Evolutionary conservation across 257 asterid species (phyloP).

Genomic region (Capsicum rhomboideum): DNA sequence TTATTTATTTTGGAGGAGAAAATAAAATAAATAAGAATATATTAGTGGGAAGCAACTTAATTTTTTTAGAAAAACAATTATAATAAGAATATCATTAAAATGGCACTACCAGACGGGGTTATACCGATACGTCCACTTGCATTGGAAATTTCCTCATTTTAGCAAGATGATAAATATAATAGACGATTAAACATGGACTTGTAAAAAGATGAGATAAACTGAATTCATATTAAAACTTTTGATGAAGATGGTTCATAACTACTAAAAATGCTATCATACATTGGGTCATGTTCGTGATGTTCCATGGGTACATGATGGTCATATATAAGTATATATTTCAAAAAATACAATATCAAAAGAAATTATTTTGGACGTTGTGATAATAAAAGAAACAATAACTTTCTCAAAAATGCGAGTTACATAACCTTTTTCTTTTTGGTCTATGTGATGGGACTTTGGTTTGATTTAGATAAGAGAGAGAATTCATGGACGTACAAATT

Average conservation of each 20-base stretch:
- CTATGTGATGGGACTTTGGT: neutral
- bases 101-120: neutral
- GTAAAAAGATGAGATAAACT: neutral
- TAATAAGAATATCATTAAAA: neutral
- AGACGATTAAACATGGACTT: neutral
- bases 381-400: neutral
- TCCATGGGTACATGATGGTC: no score
- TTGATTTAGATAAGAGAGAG: neutral
- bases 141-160: neutral
- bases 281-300: no score
- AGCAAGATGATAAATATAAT: neutral
- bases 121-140: neutral
- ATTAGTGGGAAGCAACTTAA: neutral
- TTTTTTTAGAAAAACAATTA: neutral
- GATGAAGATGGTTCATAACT: neutral
- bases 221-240: neutral
- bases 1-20: neutral
- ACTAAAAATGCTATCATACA: neutral
- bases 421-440: neutral
- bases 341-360: no score
- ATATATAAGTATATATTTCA: no score
- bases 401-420: neutral
- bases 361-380: no score
- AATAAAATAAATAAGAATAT: neutral
- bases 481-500: neutral